phyloP scores from a whole-genome alignment of 2,329 filamentous ascomycete genomes.

The Colletotrichum scovillei region DNA sequence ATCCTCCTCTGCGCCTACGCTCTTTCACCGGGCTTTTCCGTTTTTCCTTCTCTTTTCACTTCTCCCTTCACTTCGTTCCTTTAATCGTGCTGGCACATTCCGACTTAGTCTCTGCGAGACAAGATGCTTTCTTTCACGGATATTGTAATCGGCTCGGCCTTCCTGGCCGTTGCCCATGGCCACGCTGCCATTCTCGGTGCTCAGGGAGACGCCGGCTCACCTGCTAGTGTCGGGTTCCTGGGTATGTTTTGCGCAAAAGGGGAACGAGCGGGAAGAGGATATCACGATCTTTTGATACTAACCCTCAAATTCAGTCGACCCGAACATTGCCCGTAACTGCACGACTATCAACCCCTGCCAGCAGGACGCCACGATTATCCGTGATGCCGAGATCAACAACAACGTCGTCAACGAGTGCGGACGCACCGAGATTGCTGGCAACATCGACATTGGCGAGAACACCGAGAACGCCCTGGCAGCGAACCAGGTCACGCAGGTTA shows the following conservation, averaged over 20 bases:
- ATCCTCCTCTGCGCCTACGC: slow-evolving; percentile 13
- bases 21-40: slow-evolving; percentile 38
- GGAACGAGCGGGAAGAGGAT: not conserved
- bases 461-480: slow-evolving; percentile 63
- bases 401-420: slow-evolving; percentile 71
- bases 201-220: slow-evolving; percentile 58
- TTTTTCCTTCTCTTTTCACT: slow-evolving; percentile 39
- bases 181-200: slow-evolving; percentile 61
- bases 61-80: slow-evolving; percentile 43
- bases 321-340: slow-evolving; percentile 69
- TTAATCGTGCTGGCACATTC: slow-evolving; percentile 37
- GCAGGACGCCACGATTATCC: slow-evolving; percentile 73
- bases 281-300: not conserved
- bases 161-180: slow-evolving; percentile 49
- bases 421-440: slow-evolving; percentile 68
- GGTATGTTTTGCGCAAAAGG: slow-evolving; percentile 44
- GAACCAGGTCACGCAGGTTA: slow-evolving; percentile 60
- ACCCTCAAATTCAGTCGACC: slow-evolving; percentile 54
- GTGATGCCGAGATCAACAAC: slow-evolving; percentile 62
- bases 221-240: slow-evolving; percentile 61
- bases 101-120: slow-evolving; percentile 36
- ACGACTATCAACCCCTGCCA: slow-evolving; percentile 74
- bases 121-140: slow-evolving; percentile 51
- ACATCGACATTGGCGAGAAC: slow-evolving; percentile 70
- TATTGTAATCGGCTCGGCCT: slow-evolving; percentile 46